These are phyloP conservation scores for Zygoascus bituminiphila DNA, from an alignment of 805 yeast species.

Conservation along the genomic window DNA sequence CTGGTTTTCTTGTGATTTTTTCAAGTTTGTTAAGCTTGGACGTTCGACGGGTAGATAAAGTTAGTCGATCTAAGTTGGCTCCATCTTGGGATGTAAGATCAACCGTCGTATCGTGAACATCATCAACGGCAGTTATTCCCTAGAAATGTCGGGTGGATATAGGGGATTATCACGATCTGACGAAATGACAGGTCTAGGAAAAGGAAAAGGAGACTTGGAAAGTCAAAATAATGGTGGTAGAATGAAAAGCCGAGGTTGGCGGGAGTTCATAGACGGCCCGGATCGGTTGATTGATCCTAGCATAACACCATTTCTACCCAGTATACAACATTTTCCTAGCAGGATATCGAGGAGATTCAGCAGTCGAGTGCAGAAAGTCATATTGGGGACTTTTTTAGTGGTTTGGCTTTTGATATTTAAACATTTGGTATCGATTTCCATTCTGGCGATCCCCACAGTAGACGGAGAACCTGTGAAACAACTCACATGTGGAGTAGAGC, in stretches of 20 bases:
- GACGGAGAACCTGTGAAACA: slow-evolving; percentile 16
- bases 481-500: slow-evolving; percentile 18
- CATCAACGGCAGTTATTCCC: too few species aligned
- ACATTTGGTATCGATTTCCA: slow-evolving; percentile 15
- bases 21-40: too few species aligned
- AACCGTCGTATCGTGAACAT: too few species aligned
- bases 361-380: not conserved
- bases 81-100: too few species aligned
- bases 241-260: slow-evolving; percentile 2
- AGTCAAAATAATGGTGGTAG: not conserved
- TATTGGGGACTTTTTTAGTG: slow-evolving; percentile 9
- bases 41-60: too few species aligned
- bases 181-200: not conserved
- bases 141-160: not conserved
- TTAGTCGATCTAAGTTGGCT: too few species aligned
- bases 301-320: slow-evolving; percentile 11
- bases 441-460: slow-evolving; percentile 18
- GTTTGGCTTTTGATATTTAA: slow-evolving; percentile 18
- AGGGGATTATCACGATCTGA: not conserved
- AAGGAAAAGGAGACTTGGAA: not conserved
- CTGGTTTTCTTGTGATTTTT: too few species aligned
- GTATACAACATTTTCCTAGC: slow-evolving; percentile 13
- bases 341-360: slow-evolving; percentile 6
- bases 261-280: slow-evolving; percentile 17
- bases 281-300: slow-evolving; percentile 12